A percentile compares a stretch with the other conserved stretches of the same genome.
Conservation (phyloP, 345 rosid species). For the Anastatica hierochuntica region DNA sequence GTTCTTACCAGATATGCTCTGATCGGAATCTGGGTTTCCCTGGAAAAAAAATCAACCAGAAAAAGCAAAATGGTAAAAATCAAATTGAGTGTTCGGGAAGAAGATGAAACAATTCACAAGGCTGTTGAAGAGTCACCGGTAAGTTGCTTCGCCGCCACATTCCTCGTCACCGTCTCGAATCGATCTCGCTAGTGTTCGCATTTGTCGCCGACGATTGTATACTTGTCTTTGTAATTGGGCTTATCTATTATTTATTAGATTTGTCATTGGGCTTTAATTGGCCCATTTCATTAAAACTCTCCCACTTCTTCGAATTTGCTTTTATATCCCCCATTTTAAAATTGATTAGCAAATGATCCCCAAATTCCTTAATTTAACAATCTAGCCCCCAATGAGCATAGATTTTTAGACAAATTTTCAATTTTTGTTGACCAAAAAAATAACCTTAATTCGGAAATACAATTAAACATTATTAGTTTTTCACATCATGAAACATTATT, state of each 20-base stretch:
- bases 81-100: neutral
- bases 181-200: conserved; percentile 10
- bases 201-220: neutral
- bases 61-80: neutral
- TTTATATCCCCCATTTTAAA: neutral
- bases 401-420: neutral
- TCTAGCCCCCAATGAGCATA: neutral
- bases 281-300: conserved; percentile 1
- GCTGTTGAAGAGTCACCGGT: conserved; percentile 19
- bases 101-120: neutral
- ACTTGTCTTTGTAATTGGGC: neutral
- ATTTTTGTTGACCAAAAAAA: neutral
- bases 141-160: conserved; percentile 52
- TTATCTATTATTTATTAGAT: neutral
- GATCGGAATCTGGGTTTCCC: conserved; percentile 52
- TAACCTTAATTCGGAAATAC: neutral
- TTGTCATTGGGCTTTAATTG: neutral
- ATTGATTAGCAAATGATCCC: neutral
- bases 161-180: conserved; percentile 7
- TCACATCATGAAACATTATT: too few relatives aligned
- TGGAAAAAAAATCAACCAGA: conserved; percentile 15
- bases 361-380: neutral
- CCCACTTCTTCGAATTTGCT: neutral
- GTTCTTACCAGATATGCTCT: conserved; percentile 54
- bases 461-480: neutral